Percentiles rank a stretch among this genome's conserved stretches.
Evolutionary conservation across 2,329 filamentous ascomycete genomes (phyloP).

Genomic region (Fusarium sp.): DNA sequence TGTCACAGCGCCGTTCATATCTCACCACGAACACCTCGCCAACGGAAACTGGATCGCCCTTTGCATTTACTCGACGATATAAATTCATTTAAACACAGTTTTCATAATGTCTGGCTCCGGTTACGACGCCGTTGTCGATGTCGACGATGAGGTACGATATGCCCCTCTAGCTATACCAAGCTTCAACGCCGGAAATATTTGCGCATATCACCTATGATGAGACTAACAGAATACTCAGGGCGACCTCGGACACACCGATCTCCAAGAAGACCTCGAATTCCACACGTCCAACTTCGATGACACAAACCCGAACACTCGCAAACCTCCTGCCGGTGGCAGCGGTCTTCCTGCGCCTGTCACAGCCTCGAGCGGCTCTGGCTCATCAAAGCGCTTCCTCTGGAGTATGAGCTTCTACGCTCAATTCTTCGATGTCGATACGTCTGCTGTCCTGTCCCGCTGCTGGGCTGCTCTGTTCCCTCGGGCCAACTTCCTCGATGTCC

Average conservation of each 20-base stretch:
- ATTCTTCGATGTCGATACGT: constrained; percentile 98
- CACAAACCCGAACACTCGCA: constrained; percentile 63
- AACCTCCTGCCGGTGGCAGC: constrained; percentile 59
- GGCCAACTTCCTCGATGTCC: constrained; percentile 94
- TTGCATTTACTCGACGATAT: neutral
- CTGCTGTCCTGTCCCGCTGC: constrained; percentile 87
- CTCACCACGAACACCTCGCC: constrained; percentile 7
- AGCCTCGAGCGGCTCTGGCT: constrained; percentile 56
- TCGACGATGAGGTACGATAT: constrained; percentile 85
- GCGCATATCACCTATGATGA: neutral
- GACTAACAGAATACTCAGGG: constrained; percentile 68
- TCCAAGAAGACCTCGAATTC: constrained; percentile 99
- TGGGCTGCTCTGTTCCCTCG: constrained; percentile 90
- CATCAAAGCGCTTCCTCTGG: constrained; percentile 93
- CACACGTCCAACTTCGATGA: constrained; percentile 90
- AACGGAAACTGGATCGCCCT: neutral
- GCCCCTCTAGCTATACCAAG: constrained; percentile 33
- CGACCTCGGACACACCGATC: constrained; percentile 96
- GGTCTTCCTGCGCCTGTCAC: constrained; percentile 72
- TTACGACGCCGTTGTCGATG: constrained; percentile 98
- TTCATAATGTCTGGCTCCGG: constrained; percentile 81
- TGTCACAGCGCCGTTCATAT: constrained; percentile 19
- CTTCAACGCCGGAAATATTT: constrained; percentile 1
- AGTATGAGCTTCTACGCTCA: constrained; percentile 93
- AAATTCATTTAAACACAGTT: neutral